Conservation (phyloP, 768 basidiomycete genomes). For the Sporobolomyces phaffii region DNA sequence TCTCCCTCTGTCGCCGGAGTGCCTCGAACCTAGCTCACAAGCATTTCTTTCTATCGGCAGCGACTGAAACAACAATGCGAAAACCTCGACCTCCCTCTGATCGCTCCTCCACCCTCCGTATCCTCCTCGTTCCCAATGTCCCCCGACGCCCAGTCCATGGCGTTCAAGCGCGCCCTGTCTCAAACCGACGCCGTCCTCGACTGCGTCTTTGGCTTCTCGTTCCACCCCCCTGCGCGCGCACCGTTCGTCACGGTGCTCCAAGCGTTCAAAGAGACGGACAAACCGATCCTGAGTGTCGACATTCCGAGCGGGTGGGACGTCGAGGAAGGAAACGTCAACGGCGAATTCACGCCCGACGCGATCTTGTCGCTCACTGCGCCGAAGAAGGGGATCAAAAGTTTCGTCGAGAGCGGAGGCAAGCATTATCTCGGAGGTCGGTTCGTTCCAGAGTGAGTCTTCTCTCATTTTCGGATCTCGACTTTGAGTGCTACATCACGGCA, state of each 20-base stretch:
- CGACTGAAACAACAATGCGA: conserved; percentile 77
- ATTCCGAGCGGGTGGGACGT: conserved; percentile 98
- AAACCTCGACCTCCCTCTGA: conserved; percentile 73
- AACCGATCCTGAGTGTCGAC: conserved; percentile 89
- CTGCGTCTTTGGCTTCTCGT: conserved; percentile 97
- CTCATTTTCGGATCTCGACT: background rate
- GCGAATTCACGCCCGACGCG: conserved; percentile 56
- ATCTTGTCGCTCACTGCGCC: conserved; percentile 89
- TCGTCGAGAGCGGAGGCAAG: conserved; percentile 55
- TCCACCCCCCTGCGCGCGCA: conserved; percentile 77
- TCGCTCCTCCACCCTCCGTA: conserved; percentile 47
- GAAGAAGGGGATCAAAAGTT: conserved; percentile 73
- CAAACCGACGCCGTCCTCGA: conserved; percentile 73
- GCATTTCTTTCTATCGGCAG: conserved; percentile 46
- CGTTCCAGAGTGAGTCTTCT: conserved; percentile 66
- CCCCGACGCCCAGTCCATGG: conserved; percentile 46
- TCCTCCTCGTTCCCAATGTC: conserved; percentile 53
- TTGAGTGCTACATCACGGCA: background rate
- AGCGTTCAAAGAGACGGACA: conserved; percentile 44
- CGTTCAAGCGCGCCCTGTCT: conserved; percentile 36
- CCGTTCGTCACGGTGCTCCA: conserved; percentile 77
- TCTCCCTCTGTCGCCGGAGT: background rate
- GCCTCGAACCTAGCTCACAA: background rate
- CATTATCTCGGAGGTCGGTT: conserved; percentile 96
- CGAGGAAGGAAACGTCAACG: conserved; percentile 51